Conservation (phyloP, 352 stramenopile species). For the Thraustochytrium sp. region DNA sequence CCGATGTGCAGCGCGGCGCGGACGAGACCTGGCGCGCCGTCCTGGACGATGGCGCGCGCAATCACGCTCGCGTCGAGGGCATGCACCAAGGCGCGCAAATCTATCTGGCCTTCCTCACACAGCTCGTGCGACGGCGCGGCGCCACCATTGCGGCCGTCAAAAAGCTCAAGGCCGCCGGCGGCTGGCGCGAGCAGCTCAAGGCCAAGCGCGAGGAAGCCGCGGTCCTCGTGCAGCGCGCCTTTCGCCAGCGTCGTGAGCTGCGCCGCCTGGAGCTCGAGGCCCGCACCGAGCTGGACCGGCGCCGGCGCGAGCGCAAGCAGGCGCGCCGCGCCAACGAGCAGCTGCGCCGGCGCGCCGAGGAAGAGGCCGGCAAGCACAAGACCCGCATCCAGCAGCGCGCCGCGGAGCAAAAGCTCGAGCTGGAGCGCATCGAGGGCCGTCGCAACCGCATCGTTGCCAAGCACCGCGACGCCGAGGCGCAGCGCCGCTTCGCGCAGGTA, state of each 20-base stretch:
- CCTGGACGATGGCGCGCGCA: neutral
- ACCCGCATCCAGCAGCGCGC: neutral
- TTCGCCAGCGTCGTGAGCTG: neutral
- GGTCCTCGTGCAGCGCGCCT: conserved; percentile 9
- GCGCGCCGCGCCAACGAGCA: neutral
- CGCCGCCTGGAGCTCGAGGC: neutral
- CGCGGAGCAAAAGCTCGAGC: conserved; percentile 10
- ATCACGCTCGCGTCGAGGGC: neutral
- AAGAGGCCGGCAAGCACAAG: neutral
- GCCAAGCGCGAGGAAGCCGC: neutral
- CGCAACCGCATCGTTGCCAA: conserved; percentile 9
- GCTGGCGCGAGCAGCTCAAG: conserved; percentile 19
- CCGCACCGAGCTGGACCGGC: neutral
- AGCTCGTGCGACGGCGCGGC: neutral
- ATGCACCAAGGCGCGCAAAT: neutral
- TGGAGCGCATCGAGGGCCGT: neutral
- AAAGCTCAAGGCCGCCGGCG: neutral
- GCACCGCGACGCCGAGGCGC: conserved; percentile 12
- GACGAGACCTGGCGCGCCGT: conserved; percentile 7
- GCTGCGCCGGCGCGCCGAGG: neutral
- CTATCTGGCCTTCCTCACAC: neutral
- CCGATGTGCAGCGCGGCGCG: neutral
- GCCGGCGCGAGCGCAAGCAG: neutral
- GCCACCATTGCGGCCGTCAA: neutral
- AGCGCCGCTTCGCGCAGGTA: neutral